phyloP scores from a whole-genome alignment of 192 early-diverging fungal species.

The Coemansia sp. region DNA sequence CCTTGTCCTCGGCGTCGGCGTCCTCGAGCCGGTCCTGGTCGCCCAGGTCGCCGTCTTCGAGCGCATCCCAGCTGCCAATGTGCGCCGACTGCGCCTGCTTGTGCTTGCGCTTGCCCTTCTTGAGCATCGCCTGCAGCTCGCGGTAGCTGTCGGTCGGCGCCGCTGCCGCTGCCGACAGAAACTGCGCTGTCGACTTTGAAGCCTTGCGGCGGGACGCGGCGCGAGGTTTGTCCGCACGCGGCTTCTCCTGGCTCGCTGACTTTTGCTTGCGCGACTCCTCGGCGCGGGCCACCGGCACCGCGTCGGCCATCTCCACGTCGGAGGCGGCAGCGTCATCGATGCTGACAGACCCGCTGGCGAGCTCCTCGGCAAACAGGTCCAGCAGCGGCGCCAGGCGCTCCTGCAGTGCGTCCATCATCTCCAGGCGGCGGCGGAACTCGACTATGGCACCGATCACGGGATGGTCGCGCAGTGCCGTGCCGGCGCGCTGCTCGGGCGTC shows the following conservation, averaged over 20 bases:
- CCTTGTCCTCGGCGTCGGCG: constrained; percentile 79
- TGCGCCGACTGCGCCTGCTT: background rate
- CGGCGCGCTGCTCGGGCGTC: constrained; percentile 49
- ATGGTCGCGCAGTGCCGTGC: constrained; percentile 63
- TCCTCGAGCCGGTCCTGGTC: constrained; percentile 70
- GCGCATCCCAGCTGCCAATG: constrained; percentile 34
- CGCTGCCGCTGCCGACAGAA: constrained; percentile 6
- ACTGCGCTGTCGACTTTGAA: background rate
- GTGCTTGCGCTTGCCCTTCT: constrained; percentile 13
- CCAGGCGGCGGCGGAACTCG: constrained; percentile 66
- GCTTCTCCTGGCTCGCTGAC: no score
- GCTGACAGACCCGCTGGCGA: constrained; percentile 29
- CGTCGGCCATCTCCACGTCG: constrained; percentile 29
- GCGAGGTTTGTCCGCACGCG: no score
- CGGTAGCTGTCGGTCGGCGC: constrained; percentile 37
- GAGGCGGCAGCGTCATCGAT: background rate
- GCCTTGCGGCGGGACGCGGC: no score
- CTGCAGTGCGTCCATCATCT: constrained; percentile 65
- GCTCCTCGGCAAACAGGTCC: constrained; percentile 47
- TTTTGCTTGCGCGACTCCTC: constrained; percentile 12
- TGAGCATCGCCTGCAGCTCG: constrained; percentile 41
- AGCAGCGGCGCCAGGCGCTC: constrained; percentile 54
- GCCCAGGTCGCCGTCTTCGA: constrained; percentile 64
- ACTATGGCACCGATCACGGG: constrained; percentile 81
- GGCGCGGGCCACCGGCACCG: background rate